These are phyloP conservation scores for Magnolia kwangsiensis DNA, from an alignment of 164 flowering plant species.

Conservation along the genomic window DNA sequence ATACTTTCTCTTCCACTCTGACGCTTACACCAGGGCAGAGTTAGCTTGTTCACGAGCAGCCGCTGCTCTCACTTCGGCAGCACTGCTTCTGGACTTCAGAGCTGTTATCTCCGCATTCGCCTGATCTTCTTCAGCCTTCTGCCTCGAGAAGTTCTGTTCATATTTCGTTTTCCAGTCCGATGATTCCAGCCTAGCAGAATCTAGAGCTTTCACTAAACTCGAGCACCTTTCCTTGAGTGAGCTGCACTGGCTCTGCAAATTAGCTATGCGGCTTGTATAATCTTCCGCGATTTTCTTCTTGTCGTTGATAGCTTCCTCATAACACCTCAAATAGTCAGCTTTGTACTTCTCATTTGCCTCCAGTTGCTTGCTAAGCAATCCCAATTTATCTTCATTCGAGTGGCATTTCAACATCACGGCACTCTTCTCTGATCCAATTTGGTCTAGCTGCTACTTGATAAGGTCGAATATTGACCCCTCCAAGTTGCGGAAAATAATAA, in stretches of 20 bases:
- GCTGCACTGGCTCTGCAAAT: constrained; percentile 66
- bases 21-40: constrained; percentile 91
- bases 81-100: constrained; percentile 66
- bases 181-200: constrained; percentile 58
- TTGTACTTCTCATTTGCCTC: constrained; percentile 78
- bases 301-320: constrained; percentile 85
- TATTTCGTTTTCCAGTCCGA: constrained; percentile 86
- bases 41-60: constrained; percentile 63
- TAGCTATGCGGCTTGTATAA: constrained; percentile 67
- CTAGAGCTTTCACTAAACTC: constrained; percentile 52
- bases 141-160: constrained; percentile 56
- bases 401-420: constrained; percentile 71
- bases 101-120: constrained; percentile 58
- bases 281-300: constrained; percentile 83
- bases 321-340: constrained; percentile 79
- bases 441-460: constrained; percentile 67
- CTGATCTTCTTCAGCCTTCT: constrained; percentile 72
- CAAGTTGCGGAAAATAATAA: constrained; percentile 47
- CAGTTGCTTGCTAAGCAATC: constrained; percentile 69
- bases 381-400: constrained; percentile 73
- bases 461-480: constrained; percentile 83
- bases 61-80: constrained; percentile 98
- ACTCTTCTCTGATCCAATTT: constrained; percentile 70
- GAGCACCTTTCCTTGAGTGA: constrained; percentile 72
- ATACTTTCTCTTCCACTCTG: constrained; percentile 89